phyloP scores from a whole-genome alignment of 148 eudicot species.

The Arbutus unedo region DNA sequence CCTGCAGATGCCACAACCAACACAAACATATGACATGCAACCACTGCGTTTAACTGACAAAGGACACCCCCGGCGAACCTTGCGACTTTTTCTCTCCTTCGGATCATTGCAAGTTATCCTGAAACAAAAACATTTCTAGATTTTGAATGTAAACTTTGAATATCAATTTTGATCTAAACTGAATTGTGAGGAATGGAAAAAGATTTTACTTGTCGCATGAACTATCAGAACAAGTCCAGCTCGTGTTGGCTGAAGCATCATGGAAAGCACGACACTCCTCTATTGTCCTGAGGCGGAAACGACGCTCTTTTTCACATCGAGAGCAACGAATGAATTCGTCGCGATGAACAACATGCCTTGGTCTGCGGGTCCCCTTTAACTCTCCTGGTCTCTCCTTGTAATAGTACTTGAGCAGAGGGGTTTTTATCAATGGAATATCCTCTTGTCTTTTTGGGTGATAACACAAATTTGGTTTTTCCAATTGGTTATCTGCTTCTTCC shows the following conservation, averaged over 20 bases:
- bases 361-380: background rate
- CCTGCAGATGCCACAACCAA: background rate
- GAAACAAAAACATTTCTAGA: background rate
- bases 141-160: background rate
- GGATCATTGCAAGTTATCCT: background rate
- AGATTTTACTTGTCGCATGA: background rate
- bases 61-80: background rate
- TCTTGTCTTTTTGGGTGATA: background rate
- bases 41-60: background rate
- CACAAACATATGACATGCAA: background rate
- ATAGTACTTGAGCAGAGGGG: constrained; percentile 7
- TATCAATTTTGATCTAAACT: background rate
- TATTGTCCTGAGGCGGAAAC: background rate
- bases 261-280: background rate
- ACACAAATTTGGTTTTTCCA: constrained; percentile 5
- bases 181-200: background rate
- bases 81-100: background rate
- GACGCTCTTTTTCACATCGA: background rate
- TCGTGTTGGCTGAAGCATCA: background rate
- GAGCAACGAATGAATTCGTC: background rate
- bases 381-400: background rate
- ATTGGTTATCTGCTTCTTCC: no score
- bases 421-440: background rate
- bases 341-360: background rate
- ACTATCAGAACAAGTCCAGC: background rate